Conservation (phyloP, 2,329 filamentous ascomycete genomes). For the Calonectria naviculata region DNA sequence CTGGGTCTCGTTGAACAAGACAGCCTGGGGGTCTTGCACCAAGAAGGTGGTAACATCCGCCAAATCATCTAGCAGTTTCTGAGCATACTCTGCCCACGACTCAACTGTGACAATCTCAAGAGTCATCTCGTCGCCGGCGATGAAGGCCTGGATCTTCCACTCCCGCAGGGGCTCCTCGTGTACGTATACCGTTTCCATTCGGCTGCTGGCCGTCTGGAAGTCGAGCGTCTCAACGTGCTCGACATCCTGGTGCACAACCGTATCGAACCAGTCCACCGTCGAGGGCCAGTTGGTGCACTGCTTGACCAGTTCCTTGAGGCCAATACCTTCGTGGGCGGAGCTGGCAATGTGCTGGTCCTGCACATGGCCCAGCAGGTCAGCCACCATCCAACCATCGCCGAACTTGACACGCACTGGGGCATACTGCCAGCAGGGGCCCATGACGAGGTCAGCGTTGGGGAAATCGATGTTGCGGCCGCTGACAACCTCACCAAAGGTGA, state of each 20-base stretch:
- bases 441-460: slow-evolving; percentile 64
- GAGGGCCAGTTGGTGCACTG: slow-evolving; percentile 57
- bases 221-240: slow-evolving; percentile 68
- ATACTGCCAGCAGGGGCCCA: slow-evolving; percentile 76
- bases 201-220: slow-evolving; percentile 51
- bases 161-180: slow-evolving; percentile 65
- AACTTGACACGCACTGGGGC: slow-evolving; percentile 72
- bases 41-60: slow-evolving; percentile 41
- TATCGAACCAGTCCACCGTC: slow-evolving; percentile 60
- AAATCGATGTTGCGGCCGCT: slow-evolving; percentile 71
- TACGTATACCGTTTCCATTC: slow-evolving; percentile 65
- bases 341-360: slow-evolving; percentile 69
- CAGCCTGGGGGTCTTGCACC: neutral
- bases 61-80: slow-evolving; percentile 62
- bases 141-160: slow-evolving; percentile 73
- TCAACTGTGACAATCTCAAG: slow-evolving; percentile 71
- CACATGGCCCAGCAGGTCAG: slow-evolving; percentile 63
- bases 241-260: slow-evolving; percentile 69
- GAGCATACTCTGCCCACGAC: slow-evolving; percentile 64
- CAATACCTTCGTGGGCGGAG: slow-evolving; percentile 65
- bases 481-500: slow-evolving; percentile 75
- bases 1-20: neutral
- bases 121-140: slow-evolving; percentile 60
- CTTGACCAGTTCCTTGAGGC: slow-evolving; percentile 63
- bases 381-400: slow-evolving; percentile 58